Conservation (phyloP, 345 rosid species). For the Eucalyptus sp. region DNA sequence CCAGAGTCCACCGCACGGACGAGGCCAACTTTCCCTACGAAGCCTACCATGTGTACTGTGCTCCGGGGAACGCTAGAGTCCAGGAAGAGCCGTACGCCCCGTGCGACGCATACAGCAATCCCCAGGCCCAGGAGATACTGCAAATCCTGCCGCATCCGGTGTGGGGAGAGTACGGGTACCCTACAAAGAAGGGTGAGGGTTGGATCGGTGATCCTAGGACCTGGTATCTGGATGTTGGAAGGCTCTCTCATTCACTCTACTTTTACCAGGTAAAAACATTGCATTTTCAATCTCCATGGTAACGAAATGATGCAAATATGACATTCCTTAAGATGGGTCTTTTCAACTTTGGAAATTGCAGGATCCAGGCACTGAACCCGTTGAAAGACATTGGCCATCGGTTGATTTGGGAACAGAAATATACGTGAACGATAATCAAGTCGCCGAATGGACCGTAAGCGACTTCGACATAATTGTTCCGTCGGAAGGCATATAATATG, state of each 20-base stretch:
- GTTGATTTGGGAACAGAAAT: slow-evolving; percentile 58
- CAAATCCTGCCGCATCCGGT: slow-evolving; percentile 64
- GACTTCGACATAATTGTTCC: slow-evolving; percentile 43
- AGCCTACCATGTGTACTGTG: slow-evolving; percentile 63
- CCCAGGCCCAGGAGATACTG: slow-evolving; percentile 58
- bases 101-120: slow-evolving; percentile 64
- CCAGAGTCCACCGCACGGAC: slow-evolving; percentile 38
- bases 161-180: slow-evolving; percentile 66
- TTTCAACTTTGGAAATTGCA: background rate
- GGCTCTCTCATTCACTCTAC: slow-evolving; percentile 45
- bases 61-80: slow-evolving; percentile 44
- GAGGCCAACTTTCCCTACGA: slow-evolving; percentile 27
- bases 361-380: slow-evolving; percentile 51
- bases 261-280: slow-evolving; percentile 45
- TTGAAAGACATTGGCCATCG: slow-evolving; percentile 57
- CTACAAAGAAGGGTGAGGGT: slow-evolving; percentile 48
- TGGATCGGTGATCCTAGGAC: slow-evolving; percentile 54
- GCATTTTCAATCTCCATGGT: background rate
- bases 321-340: background rate
- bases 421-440: slow-evolving; percentile 23
- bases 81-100: slow-evolving; percentile 25
- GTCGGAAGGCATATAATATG: background rate
- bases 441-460: slow-evolving; percentile 53
- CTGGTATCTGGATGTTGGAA: slow-evolving; percentile 65
- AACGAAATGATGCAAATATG: background rate